Conservation (phyloP, 345 rosid species). For the Angophora floribunda region DNA sequence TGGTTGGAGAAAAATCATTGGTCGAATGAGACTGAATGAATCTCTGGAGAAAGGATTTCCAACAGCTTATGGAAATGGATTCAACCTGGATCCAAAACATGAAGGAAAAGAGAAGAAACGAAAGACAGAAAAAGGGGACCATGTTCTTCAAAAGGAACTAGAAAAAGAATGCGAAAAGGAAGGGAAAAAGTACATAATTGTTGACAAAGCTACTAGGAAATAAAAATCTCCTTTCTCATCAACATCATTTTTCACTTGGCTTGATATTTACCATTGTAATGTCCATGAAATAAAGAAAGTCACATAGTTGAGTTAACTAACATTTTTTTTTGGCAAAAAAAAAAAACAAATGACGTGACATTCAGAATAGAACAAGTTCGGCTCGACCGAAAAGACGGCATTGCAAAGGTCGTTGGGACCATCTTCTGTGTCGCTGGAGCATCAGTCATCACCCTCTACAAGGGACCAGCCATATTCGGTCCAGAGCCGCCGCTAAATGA, state of each 20-base stretch:
- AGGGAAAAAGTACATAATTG: neutral
- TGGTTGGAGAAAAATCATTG: neutral
- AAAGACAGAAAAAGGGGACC: neutral
- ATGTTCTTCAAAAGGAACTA: neutral
- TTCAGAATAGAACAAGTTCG: slow-evolving; percentile 89
- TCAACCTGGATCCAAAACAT: neutral
- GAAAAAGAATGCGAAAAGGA: neutral
- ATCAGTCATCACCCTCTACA: slow-evolving; percentile 81
- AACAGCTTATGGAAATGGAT: neutral
- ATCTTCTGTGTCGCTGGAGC: slow-evolving; percentile 82
- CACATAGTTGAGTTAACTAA: neutral
- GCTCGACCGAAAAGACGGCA: slow-evolving; percentile 75
- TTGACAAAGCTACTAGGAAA: neutral
- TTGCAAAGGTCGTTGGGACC: slow-evolving; percentile 72
- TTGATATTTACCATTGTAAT: neutral
- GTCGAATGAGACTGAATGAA: neutral
- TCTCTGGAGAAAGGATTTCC: neutral
- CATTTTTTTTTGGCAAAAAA: neutral
- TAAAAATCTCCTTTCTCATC: neutral
- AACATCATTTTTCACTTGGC: neutral
- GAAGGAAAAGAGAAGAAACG: neutral
- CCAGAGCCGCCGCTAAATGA: slow-evolving; percentile 38
- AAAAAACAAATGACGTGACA: neutral
- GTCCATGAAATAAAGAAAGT: neutral
- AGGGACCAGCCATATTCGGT: slow-evolving; percentile 74